Percentiles rank a stretch among this genome's conserved stretches.
These are phyloP conservation scores for Blastobotrys petasosporus DNA, from an alignment of 1,139 yeast species.

Conservation along the genomic window DNA sequence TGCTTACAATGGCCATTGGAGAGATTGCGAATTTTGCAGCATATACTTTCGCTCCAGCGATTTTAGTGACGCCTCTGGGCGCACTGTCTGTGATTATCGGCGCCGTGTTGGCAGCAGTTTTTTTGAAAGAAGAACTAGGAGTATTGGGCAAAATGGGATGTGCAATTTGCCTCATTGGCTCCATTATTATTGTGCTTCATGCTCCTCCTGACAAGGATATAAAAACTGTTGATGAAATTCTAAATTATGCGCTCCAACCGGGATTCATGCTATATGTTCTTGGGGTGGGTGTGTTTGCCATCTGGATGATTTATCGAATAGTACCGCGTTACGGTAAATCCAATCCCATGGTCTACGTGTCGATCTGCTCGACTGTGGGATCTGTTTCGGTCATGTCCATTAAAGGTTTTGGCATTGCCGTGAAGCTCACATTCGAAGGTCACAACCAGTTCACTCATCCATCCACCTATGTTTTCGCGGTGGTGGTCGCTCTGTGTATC, in stretches of 20 bases:
- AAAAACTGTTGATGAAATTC: conserved; percentile 80
- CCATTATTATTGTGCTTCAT: conserved; percentile 83
- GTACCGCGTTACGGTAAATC: conserved; percentile 77
- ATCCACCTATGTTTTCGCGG: conserved; percentile 74
- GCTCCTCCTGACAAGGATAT: conserved; percentile 94
- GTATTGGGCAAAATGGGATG: conserved; percentile 91
- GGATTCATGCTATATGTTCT: conserved; percentile 67
- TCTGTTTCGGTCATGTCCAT: conserved; percentile 88
- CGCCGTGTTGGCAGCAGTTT: conserved; percentile 81
- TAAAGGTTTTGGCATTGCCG: conserved; percentile 89
- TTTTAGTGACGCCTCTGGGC: conserved; percentile 85
- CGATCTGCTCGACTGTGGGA: conserved; percentile 87
- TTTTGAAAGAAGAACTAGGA: conserved; percentile 81
- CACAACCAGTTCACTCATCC: conserved; percentile 83
- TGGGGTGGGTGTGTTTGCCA: conserved; percentile 57
- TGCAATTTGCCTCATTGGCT: conserved; percentile 83
- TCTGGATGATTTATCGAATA: conserved; percentile 74
- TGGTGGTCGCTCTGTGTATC: conserved; percentile 76
- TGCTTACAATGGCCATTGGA: conserved; percentile 85
- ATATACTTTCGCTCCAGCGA: conserved; percentile 92
- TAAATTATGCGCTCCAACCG: conserved; percentile 74
- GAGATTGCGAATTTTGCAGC: conserved; percentile 94
- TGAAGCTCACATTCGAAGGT: conserved; percentile 80
- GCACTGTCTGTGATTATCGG: conserved; percentile 84
- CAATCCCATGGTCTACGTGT: conserved; percentile 85